Percentiles rank a stretch among this genome's conserved stretches.
phyloP scores from a whole-genome alignment of 129 eudicot species.

The Mikania micrantha region DNA sequence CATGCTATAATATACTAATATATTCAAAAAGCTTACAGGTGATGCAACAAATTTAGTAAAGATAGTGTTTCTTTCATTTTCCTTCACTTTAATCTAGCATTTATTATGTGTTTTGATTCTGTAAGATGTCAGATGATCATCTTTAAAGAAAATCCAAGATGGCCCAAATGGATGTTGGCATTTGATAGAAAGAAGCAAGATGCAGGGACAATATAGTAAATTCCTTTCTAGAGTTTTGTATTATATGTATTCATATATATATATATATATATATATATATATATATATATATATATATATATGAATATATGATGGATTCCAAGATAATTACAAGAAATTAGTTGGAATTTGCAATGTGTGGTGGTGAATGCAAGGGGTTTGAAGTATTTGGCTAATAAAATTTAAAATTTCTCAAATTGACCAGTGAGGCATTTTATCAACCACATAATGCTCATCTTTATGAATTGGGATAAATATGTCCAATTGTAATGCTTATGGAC shows the following conservation, averaged over 20 bases:
- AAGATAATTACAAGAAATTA: conserved; percentile 23
- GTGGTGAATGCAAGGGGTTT: conserved; percentile 24
- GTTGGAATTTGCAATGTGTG: conserved; percentile 34
- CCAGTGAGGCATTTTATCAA: conserved; percentile 20
- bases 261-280: no score
- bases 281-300: no score
- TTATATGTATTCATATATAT: conserved; percentile 18
- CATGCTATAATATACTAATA: conserved; percentile 22
- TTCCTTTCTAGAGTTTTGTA: neutral
- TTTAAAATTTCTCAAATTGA: conserved; percentile 10
- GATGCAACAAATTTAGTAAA: neutral
- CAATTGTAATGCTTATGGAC: no score
- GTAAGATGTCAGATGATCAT: conserved; percentile 29
- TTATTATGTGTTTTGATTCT: conserved; percentile 12
- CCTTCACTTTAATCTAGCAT: conserved; percentile 15
- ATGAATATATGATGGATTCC: neutral
- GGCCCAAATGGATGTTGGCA: neutral
- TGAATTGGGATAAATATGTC: conserved; percentile 13
- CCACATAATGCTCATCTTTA: conserved; percentile 24
- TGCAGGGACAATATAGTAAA: conserved; percentile 15
- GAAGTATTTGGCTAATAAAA: conserved; percentile 18
- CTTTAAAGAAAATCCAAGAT: conserved; percentile 7
- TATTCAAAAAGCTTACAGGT: neutral
- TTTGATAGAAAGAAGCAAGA: neutral
- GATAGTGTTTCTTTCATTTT: conserved; percentile 21